Evolutionary conservation across 1,139 yeast genomes (phyloP).

Genomic region (Kodamaea suecica): DNA sequence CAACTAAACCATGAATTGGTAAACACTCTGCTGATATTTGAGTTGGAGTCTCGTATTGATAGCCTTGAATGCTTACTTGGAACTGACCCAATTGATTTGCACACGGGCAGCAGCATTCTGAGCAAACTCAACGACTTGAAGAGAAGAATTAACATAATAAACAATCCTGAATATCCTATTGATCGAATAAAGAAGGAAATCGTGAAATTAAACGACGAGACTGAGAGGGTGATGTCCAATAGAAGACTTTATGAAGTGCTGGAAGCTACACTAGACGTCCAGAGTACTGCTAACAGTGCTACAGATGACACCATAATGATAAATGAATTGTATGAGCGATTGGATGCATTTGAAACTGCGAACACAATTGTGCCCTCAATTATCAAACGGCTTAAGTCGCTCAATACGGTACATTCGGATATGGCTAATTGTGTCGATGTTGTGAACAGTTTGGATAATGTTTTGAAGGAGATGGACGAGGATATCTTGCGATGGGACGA

Average conservation of each 20-base stretch:
- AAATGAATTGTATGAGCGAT: constrained; percentile 33
- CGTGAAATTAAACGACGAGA: constrained; percentile 17
- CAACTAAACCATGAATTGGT: constrained; percentile 5
- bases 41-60: constrained; percentile 24
- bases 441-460: constrained; percentile 32
- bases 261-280: constrained; percentile 4
- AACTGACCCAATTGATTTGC: constrained; percentile 3
- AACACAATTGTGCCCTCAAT: constrained; percentile 38
- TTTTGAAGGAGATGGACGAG: constrained; percentile 29
- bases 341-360: constrained; percentile 37
- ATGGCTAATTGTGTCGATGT: constrained; percentile 27
- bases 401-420: constrained; percentile 45
- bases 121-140: constrained; percentile 32
- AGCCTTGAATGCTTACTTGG: constrained; percentile 24
- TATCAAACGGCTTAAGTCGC: constrained; percentile 40
- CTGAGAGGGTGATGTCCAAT: constrained; percentile 18
- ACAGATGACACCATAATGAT: constrained; percentile 22
- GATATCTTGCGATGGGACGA: constrained; percentile 44
- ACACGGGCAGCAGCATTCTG: constrained; percentile 18
- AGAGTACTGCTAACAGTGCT: neutral
- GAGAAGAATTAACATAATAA: constrained; percentile 35
- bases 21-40: constrained; percentile 15
- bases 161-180: constrained; percentile 33
- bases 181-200: constrained; percentile 21
- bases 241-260: constrained; percentile 14